These are phyloP conservation scores for Ulmus americana DNA, from an alignment of 331 rosid genomes.

Conservation along the genomic window DNA sequence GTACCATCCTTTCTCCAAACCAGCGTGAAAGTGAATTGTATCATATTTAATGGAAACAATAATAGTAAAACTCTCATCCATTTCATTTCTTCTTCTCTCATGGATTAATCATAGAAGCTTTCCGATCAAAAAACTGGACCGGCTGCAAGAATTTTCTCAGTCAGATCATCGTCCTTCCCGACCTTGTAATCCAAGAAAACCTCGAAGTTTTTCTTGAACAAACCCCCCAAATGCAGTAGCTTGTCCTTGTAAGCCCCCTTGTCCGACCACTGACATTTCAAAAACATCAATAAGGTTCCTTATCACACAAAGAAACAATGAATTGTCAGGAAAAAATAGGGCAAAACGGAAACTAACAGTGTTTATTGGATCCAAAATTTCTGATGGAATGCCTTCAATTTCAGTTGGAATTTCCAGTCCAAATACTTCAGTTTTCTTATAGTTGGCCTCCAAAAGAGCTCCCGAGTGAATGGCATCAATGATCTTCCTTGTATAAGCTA, in stretches of 20 bases:
- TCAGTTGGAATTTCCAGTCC: conserved; percentile 75
- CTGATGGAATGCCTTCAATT: conserved; percentile 77
- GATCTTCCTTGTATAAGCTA: conserved; percentile 74
- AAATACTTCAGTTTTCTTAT: conserved; percentile 57
- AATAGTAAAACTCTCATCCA: neutral
- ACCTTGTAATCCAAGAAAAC: conserved; percentile 57
- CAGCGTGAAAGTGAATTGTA: too few species aligned
- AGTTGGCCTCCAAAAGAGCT: conserved; percentile 50
- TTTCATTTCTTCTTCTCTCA: neutral
- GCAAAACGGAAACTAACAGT: conserved; percentile 44
- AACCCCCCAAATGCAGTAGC: conserved; percentile 45
- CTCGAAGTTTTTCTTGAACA: conserved; percentile 65
- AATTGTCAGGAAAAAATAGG: neutral
- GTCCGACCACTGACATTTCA: conserved; percentile 63
- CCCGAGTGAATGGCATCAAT: conserved; percentile 90
- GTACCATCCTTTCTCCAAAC: neutral
- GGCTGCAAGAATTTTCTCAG: conserved; percentile 61
- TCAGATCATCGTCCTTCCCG: conserved; percentile 45
- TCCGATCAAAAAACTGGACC: conserved; percentile 50
- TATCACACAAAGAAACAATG: neutral
- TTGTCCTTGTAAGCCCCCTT: conserved; percentile 48
- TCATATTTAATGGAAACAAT: neutral
- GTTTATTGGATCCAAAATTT: conserved; percentile 67
- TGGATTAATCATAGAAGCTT: neutral
- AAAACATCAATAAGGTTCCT: neutral